Percentiles rank a stretch among this genome's conserved stretches.
Conservation (phyloP, 2,329 filamentous ascomycete species). For the Xenoacremonium recifei region DNA sequence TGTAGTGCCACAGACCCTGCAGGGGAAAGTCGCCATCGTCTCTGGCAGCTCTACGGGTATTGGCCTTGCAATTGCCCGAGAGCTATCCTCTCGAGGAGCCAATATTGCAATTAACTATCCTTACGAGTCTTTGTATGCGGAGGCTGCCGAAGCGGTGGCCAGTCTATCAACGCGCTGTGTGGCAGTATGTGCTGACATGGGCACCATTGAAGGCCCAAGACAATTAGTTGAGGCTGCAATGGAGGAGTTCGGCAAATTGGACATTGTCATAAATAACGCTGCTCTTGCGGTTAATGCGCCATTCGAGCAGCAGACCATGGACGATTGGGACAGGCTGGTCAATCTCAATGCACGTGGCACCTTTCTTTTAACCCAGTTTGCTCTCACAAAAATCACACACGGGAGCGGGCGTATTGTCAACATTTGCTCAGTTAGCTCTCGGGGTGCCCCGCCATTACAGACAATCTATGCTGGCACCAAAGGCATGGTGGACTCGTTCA, state of each 20-base stretch:
- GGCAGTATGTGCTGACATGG: constrained; percentile 42
- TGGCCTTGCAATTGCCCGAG: constrained; percentile 42
- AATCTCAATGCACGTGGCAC: constrained; percentile 41
- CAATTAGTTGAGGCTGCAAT: constrained; percentile 35
- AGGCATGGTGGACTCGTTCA: constrained; percentile 48
- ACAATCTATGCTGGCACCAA: constrained; percentile 51
- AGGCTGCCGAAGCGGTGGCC: constrained; percentile 16
- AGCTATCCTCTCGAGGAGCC: constrained; percentile 44
- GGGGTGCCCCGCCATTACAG: constrained; percentile 29
- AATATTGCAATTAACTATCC: constrained; percentile 50
- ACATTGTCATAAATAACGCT: constrained; percentile 38
- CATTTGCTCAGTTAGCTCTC: constrained; percentile 36
- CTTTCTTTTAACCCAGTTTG: constrained; percentile 40
- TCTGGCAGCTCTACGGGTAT: constrained; percentile 34
- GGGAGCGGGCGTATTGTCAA: constrained; percentile 40
- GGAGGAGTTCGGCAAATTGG: constrained; percentile 32
- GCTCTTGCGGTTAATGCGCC: constrained; percentile 36
- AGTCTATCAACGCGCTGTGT: constrained; percentile 29
- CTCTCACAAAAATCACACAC: constrained; percentile 36
- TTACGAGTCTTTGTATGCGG: constrained; percentile 30
- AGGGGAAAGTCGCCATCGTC: constrained; percentile 16
- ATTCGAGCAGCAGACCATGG: constrained; percentile 35
- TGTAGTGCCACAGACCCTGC: no score
- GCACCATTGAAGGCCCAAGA: constrained; percentile 34
- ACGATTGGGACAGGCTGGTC: constrained; percentile 38